A percentile compares a stretch with the other conserved stretches of the same genome.
Evolutionary conservation across 306 rosid genomes (phyloP).

Genomic region (Malus sieversii): DNA sequence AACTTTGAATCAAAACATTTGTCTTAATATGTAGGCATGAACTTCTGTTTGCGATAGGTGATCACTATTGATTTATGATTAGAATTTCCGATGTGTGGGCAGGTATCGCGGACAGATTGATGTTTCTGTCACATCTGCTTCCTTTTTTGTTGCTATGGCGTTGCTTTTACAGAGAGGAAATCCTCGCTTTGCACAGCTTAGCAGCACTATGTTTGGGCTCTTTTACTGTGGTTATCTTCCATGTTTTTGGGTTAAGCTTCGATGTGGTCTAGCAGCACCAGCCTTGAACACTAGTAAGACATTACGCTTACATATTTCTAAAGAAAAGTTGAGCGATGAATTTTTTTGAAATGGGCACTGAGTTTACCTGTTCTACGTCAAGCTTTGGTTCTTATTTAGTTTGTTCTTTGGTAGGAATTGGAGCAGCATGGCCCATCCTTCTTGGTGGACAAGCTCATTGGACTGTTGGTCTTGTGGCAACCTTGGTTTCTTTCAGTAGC

Average conservation of each 20-base stretch:
- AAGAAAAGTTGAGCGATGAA: neutral
- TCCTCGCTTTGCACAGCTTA: constrained; percentile 92
- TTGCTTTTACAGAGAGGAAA: constrained; percentile 82
- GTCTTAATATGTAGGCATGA: neutral
- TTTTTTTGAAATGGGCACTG: neutral
- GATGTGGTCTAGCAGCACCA: constrained; percentile 91
- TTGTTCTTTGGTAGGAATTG: constrained; percentile 30
- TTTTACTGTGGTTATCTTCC: constrained; percentile 98
- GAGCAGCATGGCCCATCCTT: constrained; percentile 43
- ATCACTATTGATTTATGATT: constrained; percentile 28
- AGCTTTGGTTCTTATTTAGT: neutral
- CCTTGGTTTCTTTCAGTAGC: constrained; percentile 72
- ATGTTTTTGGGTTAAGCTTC: constrained; percentile 97
- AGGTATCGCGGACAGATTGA: constrained; percentile 89
- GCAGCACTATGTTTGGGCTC: constrained; percentile 88
- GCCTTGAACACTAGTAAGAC: constrained; percentile 71
- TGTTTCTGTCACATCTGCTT: constrained; percentile 86
- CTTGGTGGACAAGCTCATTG: constrained; percentile 72
- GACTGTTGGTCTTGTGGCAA: constrained; percentile 97
- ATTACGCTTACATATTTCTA: neutral
- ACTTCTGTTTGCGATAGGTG: constrained; percentile 1
- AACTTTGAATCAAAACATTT: neutral
- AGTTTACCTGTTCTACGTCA: neutral
- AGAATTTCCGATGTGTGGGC: constrained; percentile 26
- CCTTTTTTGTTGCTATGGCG: constrained; percentile 74